phyloP scores from a whole-genome alignment of 148 eudicot species.

The Oxyria digyna region DNA sequence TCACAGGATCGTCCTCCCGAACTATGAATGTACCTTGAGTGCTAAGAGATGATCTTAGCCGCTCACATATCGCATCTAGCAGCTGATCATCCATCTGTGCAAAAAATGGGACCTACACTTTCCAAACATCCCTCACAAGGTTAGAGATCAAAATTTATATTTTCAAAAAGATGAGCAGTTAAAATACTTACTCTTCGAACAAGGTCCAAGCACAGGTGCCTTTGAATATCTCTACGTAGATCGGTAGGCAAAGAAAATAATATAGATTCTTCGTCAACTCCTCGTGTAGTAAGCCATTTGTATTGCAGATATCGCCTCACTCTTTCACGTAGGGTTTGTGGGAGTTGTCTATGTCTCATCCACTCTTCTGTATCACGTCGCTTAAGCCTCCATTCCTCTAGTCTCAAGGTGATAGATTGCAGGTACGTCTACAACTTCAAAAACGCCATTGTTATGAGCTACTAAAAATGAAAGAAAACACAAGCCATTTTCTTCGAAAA shows the following conservation, averaged over 20 bases:
- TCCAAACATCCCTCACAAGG: background rate
- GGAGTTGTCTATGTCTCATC: constrained; percentile 89
- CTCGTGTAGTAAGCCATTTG: constrained; percentile 85
- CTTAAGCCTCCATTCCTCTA: constrained; percentile 85
- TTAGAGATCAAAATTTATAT: background rate
- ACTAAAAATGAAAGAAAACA: background rate
- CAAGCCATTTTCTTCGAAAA: background rate
- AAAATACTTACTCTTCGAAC: constrained; percentile 58
- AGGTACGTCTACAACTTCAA: constrained; percentile 45
- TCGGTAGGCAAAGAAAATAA: constrained; percentile 57
- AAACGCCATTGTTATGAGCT: background rate
- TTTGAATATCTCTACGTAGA: constrained; percentile 70
- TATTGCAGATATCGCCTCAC: constrained; percentile 63
- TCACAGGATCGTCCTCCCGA: constrained; percentile 63
- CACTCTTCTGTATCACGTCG: constrained; percentile 86
- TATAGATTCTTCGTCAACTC: constrained; percentile 72
- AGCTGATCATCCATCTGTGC: constrained; percentile 81
- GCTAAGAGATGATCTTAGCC: constrained; percentile 65
- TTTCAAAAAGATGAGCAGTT: background rate
- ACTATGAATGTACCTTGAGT: constrained; percentile 52
- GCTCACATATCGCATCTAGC: constrained; percentile 81
- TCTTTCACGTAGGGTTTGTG: constrained; percentile 43
- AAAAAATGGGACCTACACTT: constrained; percentile 68
- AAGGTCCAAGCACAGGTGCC: constrained; percentile 77
- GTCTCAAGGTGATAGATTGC: constrained; percentile 82